These are phyloP conservation scores for Melastoma malabathricum DNA, from an alignment of 345 rosid species.

Conservation along the genomic window DNA sequence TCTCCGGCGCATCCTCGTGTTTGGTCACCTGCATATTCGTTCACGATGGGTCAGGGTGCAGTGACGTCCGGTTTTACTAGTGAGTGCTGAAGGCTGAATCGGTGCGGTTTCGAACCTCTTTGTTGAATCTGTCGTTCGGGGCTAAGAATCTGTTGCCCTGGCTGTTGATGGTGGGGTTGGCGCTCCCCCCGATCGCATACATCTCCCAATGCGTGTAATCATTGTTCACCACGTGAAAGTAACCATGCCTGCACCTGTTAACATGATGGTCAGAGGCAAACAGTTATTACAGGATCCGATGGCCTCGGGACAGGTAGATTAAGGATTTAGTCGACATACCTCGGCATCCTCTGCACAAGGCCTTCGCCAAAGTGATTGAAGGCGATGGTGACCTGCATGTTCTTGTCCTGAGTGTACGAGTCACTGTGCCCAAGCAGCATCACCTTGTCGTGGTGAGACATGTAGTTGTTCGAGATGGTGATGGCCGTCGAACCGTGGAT, in stretches of 20 bases:
- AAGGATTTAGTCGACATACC: conserved; percentile 13
- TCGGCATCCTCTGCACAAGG: conserved; percentile 68
- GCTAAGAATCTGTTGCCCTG: conserved; percentile 73
- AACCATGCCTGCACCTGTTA: conserved; percentile 67
- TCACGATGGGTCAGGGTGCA: not conserved
- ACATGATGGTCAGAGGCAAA: not conserved
- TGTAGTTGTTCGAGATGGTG: conserved; percentile 58
- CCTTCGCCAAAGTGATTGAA: conserved; percentile 78
- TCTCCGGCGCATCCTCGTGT: conserved; percentile 56
- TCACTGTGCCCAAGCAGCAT: conserved; percentile 75
- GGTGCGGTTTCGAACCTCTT: conserved; percentile 33
- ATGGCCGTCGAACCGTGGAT: conserved; percentile 66
- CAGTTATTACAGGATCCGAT: not conserved
- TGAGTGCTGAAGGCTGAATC: too few relatives aligned
- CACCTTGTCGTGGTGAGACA: conserved; percentile 74
- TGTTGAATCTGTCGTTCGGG: conserved; percentile 38
- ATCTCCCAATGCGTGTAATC: conserved; percentile 88
- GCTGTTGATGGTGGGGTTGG: conserved; percentile 69
- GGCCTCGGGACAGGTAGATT: not conserved
- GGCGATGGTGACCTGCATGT: conserved; percentile 78
- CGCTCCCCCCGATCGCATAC: conserved; percentile 88
- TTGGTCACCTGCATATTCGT: conserved; percentile 40
- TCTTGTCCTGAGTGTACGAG: conserved; percentile 48
- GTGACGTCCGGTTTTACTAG: too few relatives aligned
- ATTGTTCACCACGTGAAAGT: conserved; percentile 87